Percentiles rank a stretch among this genome's conserved stretches.
phyloP scores from a whole-genome alignment of 2,329 filamentous ascomycete genomes.

The Neopestalotiopsis clavispora region DNA sequence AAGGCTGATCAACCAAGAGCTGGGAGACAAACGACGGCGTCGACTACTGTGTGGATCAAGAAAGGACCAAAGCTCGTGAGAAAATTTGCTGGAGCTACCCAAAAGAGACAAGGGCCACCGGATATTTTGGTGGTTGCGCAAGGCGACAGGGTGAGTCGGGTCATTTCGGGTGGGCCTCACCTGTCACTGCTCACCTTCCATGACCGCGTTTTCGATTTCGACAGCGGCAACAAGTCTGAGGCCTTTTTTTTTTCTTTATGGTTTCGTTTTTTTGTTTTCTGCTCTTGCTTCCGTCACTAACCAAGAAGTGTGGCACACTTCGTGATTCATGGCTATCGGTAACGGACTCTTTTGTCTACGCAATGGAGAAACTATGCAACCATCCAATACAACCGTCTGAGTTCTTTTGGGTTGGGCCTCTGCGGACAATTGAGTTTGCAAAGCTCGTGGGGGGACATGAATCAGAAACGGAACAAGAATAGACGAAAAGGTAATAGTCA shows the following conservation, averaged over 20 bases:
- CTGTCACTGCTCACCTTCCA: neutral
- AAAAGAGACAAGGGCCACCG: conserved; percentile 38
- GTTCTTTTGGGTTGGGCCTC: neutral
- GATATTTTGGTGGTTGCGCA: conserved; percentile 23
- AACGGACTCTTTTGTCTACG: neutral
- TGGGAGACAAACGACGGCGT: conserved; percentile 21
- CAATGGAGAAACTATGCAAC: neutral
- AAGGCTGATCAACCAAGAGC: conserved; percentile 25
- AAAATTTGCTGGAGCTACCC: conserved; percentile 36
- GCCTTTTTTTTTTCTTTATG: conserved; percentile 1
- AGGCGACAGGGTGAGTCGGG: conserved; percentile 16
- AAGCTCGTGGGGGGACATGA: neutral
- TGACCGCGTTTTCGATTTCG: conserved; percentile 11
- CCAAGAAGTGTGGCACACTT: neutral
- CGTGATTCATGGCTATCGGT: conserved; percentile 9
- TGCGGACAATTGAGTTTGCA: conserved; percentile 7
- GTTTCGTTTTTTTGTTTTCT: neutral
- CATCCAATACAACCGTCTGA: neutral
- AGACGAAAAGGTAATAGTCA: conserved; percentile 6
- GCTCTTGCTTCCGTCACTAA: neutral
- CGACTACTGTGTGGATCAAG: conserved; percentile 24
- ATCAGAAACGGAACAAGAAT: conserved; percentile 15
- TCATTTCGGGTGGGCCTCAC: conserved; percentile 13
- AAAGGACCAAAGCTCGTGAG: conserved; percentile 29
- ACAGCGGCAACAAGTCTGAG: conserved; percentile 2